Percentiles rank a stretch among this genome's conserved stretches.
phyloP scores from a whole-genome alignment of 139 green algal species.

The Cymbomonas tetramitiformis region DNA sequence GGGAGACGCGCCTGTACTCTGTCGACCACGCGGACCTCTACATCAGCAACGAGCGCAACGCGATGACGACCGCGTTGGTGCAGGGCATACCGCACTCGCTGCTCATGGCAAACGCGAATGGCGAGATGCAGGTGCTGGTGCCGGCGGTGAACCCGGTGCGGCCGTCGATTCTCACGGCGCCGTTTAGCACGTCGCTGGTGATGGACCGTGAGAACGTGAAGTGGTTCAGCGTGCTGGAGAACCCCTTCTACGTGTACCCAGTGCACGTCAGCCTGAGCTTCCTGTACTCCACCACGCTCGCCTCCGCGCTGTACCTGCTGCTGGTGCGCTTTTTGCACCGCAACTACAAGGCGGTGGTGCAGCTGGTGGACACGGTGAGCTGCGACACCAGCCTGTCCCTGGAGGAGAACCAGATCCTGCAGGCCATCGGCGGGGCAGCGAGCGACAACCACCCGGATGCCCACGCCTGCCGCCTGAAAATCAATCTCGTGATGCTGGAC shows the following conservation, averaged over 20 bases:
- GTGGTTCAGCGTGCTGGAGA: neutral
- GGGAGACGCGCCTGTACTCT: too few species aligned
- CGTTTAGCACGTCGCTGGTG: too few species aligned
- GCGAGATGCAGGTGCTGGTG: too few species aligned
- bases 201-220: conserved; percentile 4
- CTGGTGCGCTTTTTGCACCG: conserved; percentile 10
- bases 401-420: conserved; percentile 15
- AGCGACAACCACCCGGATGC: conserved; percentile 14
- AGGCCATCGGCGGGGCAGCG: neutral
- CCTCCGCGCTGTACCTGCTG: conserved; percentile 7
- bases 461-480: conserved; percentile 1
- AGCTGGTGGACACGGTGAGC: neutral
- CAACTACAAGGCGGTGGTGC: conserved; percentile 8
- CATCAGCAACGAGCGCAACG: too few species aligned
- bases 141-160: too few species aligned
- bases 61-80: too few species aligned
- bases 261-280: conserved; percentile 6
- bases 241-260: conserved; percentile 17
- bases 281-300: neutral
- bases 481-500: neutral
- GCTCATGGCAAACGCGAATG: too few species aligned
- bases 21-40: too few species aligned
- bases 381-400: conserved; percentile 1
- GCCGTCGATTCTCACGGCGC: too few species aligned
- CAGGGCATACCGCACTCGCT: too few species aligned